Conservation (phyloP, 768 basidiomycete species). For the Omphalotus guepiniiformis region DNA sequence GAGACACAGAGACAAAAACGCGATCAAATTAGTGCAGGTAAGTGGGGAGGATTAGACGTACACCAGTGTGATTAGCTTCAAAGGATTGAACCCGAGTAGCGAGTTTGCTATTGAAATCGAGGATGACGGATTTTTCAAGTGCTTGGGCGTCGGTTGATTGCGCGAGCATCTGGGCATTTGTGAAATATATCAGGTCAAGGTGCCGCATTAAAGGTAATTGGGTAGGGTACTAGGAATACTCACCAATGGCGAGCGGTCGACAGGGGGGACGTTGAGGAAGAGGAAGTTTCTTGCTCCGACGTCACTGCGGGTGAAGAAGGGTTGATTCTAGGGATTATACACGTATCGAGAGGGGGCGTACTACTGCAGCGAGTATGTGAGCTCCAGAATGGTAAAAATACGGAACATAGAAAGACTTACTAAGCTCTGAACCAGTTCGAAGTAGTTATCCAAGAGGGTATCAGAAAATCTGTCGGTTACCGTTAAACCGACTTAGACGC, state of each 20-base stretch:
- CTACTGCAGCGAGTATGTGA: slow-evolving; percentile 25
- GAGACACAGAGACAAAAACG: neutral
- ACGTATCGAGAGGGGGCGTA: slow-evolving; percentile 13
- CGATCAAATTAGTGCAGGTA: neutral
- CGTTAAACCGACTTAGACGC: neutral
- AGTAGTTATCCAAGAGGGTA: slow-evolving; percentile 43
- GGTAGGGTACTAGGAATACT: neutral
- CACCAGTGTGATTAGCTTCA: slow-evolving; percentile 40
- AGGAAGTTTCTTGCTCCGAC: slow-evolving; percentile 54
- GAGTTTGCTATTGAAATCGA: slow-evolving; percentile 48
- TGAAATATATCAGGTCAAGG: no score
- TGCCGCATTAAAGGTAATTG: neutral
- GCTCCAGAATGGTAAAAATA: neutral
- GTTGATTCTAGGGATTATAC: neutral
- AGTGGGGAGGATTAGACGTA: slow-evolving; percentile 21
- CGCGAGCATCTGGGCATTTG: slow-evolving; percentile 42
- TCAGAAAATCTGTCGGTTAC: slow-evolving; percentile 39
- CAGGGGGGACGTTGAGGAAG: slow-evolving; percentile 44
- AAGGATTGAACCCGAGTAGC: slow-evolving; percentile 36
- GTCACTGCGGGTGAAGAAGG: slow-evolving; percentile 25
- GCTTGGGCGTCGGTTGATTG: slow-evolving; percentile 36
- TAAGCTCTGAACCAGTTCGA: slow-evolving; percentile 44
- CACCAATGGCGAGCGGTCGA: slow-evolving; percentile 39
- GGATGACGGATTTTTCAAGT: slow-evolving; percentile 42
- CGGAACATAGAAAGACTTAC: slow-evolving; percentile 26